Evolutionary conservation across 2,329 filamentous ascomycete species (phyloP).

Genomic region (Harringtonia aguacate): DNA sequence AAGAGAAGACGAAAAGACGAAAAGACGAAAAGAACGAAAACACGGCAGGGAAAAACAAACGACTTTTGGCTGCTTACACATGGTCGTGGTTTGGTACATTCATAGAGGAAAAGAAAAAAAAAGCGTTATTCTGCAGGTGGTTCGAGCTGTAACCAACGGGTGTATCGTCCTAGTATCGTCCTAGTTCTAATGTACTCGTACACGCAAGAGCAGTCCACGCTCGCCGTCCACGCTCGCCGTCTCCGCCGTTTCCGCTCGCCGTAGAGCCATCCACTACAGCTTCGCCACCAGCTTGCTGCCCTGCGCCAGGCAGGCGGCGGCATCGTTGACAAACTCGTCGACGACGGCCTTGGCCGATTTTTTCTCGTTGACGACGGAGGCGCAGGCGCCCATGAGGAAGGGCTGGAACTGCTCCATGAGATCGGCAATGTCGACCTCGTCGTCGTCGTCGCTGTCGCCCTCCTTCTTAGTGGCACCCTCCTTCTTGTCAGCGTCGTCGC

Average conservation of each 20-base stretch:
- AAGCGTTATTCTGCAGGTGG: too few relatives aligned
- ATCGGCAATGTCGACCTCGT: conserved; percentile 63
- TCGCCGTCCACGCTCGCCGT: too few relatives aligned
- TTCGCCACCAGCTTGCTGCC: conserved; percentile 59
- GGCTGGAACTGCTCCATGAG: conserved; percentile 85
- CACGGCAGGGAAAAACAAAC: not conserved
- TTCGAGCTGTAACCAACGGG: too few relatives aligned
- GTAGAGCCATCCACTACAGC: conserved; percentile 50
- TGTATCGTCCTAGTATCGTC: too few relatives aligned
- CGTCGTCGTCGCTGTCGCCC: conserved; percentile 50
- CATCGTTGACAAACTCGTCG: conserved; percentile 85
- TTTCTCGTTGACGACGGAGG: conserved; percentile 86
- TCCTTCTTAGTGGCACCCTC: conserved; percentile 41
- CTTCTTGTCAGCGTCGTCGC: conserved; percentile 37
- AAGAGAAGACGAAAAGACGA: not conserved
- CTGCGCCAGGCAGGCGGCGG: conserved; percentile 57
- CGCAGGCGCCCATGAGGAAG: conserved; percentile 93
- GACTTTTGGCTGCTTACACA: not conserved
- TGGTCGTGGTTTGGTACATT: not conserved
- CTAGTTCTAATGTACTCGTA: too few relatives aligned
- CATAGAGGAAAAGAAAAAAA: not conserved
- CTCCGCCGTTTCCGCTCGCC: too few relatives aligned
- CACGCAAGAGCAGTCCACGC: too few relatives aligned
- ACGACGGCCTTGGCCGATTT: conserved; percentile 86
- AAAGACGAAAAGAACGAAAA: not conserved